Evolutionary conservation across 495 filamentous ascomycete species (phyloP), one percentile per base, ranked within the genome.

Genomic region (Aspergillus olivimuriae): DNA sequence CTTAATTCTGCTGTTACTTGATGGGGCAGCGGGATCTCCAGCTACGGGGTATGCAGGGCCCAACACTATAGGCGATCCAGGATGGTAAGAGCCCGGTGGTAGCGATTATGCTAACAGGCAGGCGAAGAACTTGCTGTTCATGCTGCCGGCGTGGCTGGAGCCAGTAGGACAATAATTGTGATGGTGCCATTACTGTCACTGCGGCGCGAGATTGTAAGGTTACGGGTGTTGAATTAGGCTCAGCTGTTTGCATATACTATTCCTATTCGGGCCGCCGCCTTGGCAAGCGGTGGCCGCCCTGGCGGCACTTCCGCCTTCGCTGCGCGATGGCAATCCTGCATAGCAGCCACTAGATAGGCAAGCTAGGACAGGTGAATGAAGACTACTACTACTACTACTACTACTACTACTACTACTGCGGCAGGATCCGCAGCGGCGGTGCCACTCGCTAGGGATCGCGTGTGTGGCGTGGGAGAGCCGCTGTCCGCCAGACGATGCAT

Each of bases 121-220:
- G n/a, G 46, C 43, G 5, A 59, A 59, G 50, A 54, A 46, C 42
- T 16, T 59, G 30, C 24, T 51, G 19, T 59, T 59, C 36, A 57
- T 57, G 41, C 47, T 59, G 18, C 55, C 44, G 9, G 51, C 35
- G 24, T 53, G 16, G 26, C 22, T 22, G 0, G 34, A 31, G 12
- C 33, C 20, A 4, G 33, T n/a, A 1, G 44, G 48, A 43, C 41
- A 9, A 58, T 33, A 11, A 33, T 58, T 4, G 36, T 58, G 14
- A 41, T 58, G 4, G 36, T 56, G 10, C 48, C 39, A 26, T 42
- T 56, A 36, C 26, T 57, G 31, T 17, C 34, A 21, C n/a, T n/a
- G n/a, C n/a, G n/a, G n/a, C n/a, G n/a, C n/a, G n/a, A n/a, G n/a
- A n/a, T n/a, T n/a, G n/a, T n/a, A n/a, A n/a, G n/a, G n/a, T n/a